Base-by-base conservation (phyloP, 2,329 filamentous ascomycete genomes). In the Decorospora gaudefroyi region DNA sequence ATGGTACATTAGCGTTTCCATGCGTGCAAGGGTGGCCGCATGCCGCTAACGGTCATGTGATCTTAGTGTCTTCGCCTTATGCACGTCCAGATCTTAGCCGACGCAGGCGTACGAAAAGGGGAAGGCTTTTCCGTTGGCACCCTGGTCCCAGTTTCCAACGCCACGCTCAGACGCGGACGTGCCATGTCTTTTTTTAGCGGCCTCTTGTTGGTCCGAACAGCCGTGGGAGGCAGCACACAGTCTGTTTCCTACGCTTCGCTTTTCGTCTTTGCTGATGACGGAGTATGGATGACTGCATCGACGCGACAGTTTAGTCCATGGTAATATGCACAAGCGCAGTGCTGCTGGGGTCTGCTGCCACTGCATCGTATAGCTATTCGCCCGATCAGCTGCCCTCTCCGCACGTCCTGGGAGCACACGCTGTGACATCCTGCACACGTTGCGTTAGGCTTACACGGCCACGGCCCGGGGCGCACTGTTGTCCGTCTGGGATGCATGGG, bases 381-480 rank as follows among this genome's bases (percentile, higher is more conserved):
- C 47, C 46, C 57, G 48, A 58, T 52, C 42, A 53, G 40, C 49
- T 60, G 46, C 47, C 48, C 61, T 55, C 57, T 40, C 46, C 59
- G 55, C 45, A 51, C 23, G 18, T 51, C 51, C 54, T 53, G 43
- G 34, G 57, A n/a, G n/a, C n/a, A n/a, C n/a, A n/a, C 52, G 55
- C 53, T 50, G 60, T 65, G 60, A 64, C 60, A 55, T 47, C 31
- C 46, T 47, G 42, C 42, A 48, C 55, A 61, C 49, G 49, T 59
- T 59, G 64, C 64, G 57, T 53, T 53, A 53, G 49, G 42, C 41
- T 38, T 41, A 65, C 62, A 67, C 65, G 64, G 66, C 58, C 64
- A 64, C 65, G 59, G 55, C 59, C 63, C 59, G 55, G 61, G 64
- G 57, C 60, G 55, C 43, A 46, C 42, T 52, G 50, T 53, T 53